Evolutionary conservation across 2,329 filamentous ascomycete genomes (phyloP), one percentile per base, ranked within the genome.

Genomic region (Verticillium nonalfalfae): DNA sequence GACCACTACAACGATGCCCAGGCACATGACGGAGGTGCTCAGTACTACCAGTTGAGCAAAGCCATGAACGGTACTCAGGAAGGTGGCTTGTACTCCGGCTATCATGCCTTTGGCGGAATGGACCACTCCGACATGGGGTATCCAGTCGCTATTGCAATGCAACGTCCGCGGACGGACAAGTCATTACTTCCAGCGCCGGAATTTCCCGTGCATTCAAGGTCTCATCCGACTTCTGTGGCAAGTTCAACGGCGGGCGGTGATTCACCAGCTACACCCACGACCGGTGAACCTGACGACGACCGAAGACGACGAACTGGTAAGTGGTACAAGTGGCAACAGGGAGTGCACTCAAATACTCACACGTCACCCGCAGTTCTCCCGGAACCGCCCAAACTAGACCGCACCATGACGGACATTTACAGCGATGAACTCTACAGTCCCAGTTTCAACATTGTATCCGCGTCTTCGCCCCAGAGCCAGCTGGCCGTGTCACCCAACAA

Each of bases 361-460:
- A 72, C 52, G n/a, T 5, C 52, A 34, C 52, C 14, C 18, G 33
- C 52, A 65, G 64, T 45, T 0, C 62, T 65, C 66, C 74, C 78
- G 64, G 78, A 80, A 45, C 78, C 87, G 33, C 90, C 93, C 33
- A 95, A 94, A 75, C 84, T 96, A 65, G 89, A 93, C 67, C 84
- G 92, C 61, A 95, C 93, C 0, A 91, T 95, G 77, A 94, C 92
- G 18, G 92, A 96, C 70, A 84, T 91, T 58, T 94, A 90, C 70
- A 84, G 86, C 68, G 93, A 97, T 72, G 91, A 95, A 73, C 82
- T 96, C 1, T 96, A 91, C 79, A 93, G 89, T 68, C 88, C 90
- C 0, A 83, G 81, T 67, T 86, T 87, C 63, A 80, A 79, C 38
- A 80, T 87, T 69, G 83, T 83, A 0, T 81, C 85, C 0, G 59